Evolutionary conservation across 2,329 filamentous ascomycete genomes (phyloP), one percentile per base, ranked within the genome.

Genomic region (Leptosphaerulina australis): DNA sequence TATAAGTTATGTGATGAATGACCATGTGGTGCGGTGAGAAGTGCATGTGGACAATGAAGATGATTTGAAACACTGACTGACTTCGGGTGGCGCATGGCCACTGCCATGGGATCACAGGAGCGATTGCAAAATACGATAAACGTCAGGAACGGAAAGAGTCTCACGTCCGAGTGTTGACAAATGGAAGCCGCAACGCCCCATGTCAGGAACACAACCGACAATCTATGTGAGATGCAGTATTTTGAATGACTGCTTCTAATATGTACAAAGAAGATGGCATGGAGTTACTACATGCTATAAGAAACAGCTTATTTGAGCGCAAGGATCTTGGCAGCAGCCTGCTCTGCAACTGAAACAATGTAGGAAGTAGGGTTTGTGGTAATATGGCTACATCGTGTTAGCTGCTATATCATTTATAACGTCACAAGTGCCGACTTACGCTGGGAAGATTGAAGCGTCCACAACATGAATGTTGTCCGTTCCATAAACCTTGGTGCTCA

Each of bases 401-500:
- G 58, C 50, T 46, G 4, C 5, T 31, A 11, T 20, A 24, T 11
- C 4, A 12, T 12, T 25, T 24, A 7, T 1, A n/a, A 3, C 8
- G 9, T 9, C 22, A n/a, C 21, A 35, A 10, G 5, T 3, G 18
- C 15, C 9, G 24, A 46, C 30, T 61, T 66, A 71, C 67, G 68
- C 71, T 43, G 76, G 77, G 58, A 77, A 79, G 26, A 79, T 71
- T 0, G 74, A 77, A 1, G 75, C 76, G 52, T 79, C 77, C 5
- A 79, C 77, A 3, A 79, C 77, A 49, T 76, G 69, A 17, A 79
- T 72, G 39, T 77, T 77, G 24, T 70, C 55, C 2, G 77, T 77
- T n/a, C 71, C 71, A 63, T 80, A 67, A 3, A 81, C 79, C 36
- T 79, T 73, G 41, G 79, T 77, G 64, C 77, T 77, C 24, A 75